These are phyloP conservation scores for Backusella macrospora DNA, from an alignment of 192 early-diverging fungal species.

Conservation along the genomic window DNA sequence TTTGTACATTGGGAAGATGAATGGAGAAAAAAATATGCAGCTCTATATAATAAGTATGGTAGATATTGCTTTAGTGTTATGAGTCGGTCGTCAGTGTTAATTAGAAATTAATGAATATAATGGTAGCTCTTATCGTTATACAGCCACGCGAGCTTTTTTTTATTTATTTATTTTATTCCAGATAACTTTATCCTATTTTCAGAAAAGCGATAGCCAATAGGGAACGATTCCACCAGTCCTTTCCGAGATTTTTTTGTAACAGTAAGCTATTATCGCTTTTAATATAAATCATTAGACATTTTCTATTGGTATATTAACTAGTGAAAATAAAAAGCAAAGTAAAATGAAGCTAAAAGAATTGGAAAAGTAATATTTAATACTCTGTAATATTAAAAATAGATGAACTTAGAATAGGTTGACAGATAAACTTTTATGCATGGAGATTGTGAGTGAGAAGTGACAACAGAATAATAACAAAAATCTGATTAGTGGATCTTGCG, in stretches of 20 bases:
- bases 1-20: background rate
- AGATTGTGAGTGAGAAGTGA: background rate
- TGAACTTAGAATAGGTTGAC: background rate
- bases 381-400: background rate
- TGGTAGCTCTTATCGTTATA: background rate
- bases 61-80: background rate
- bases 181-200: constrained; percentile 11
- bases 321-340: background rate
- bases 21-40: background rate
- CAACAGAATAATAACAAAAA: background rate
- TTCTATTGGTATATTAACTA: background rate
- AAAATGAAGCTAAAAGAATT: background rate
- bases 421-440: constrained; percentile 2
- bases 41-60: background rate
- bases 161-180: background rate
- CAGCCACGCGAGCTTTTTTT: background rate
- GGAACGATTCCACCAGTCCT: background rate
- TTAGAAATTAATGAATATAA: background rate
- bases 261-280: background rate
- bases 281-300: background rate
- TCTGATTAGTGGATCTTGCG: background rate
- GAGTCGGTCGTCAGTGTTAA: background rate
- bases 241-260: constrained; percentile 5
- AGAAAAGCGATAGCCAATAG: constrained; percentile 9
- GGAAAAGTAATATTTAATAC: background rate